Evolutionary conservation across 2,329 filamentous ascomycete genomes (phyloP).

Genomic region (Fonsecaea erecta): DNA sequence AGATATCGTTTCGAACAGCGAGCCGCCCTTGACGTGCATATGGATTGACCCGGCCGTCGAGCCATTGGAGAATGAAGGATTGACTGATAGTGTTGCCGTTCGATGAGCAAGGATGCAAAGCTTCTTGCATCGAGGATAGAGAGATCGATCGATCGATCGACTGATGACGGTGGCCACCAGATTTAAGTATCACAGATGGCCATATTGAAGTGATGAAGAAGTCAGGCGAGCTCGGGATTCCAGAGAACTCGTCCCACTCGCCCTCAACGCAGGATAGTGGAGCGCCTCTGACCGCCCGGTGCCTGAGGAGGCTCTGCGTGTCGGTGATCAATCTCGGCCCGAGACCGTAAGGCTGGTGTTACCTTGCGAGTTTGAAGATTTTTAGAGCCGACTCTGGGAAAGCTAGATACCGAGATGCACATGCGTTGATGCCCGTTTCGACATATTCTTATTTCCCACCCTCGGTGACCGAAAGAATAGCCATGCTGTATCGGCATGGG

Average conservation of each 20-base stretch:
- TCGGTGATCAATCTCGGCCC: not conserved
- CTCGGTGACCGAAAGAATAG: conserved; percentile 3
- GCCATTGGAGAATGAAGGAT: not conserved
- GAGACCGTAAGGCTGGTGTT: not conserved
- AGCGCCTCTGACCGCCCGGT: not conserved
- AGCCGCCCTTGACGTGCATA: not conserved
- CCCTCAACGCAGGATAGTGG: not conserved
- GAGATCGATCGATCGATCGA: conserved; percentile 11
- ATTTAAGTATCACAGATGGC: conserved; percentile 2
- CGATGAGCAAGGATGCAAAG: not conserved
- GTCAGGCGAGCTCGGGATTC: not conserved
- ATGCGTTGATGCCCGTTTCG: not conserved
- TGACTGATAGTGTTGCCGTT: not conserved
- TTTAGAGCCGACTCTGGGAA: no score
- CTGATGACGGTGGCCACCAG: not conserved
- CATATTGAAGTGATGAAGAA: not conserved
- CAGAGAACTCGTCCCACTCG: not conserved
- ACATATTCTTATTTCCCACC: not conserved
- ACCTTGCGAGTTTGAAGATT: not conserved
- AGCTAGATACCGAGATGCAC: no score
- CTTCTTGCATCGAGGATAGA: not conserved
- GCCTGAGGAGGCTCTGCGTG: not conserved
- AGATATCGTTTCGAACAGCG: not conserved
- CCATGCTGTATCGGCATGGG: not conserved
- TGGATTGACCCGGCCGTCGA: not conserved